These are phyloP conservation scores for Heliosperma pusillum DNA, from an alignment of 148 eudicot genomes.

Conservation along the genomic window DNA sequence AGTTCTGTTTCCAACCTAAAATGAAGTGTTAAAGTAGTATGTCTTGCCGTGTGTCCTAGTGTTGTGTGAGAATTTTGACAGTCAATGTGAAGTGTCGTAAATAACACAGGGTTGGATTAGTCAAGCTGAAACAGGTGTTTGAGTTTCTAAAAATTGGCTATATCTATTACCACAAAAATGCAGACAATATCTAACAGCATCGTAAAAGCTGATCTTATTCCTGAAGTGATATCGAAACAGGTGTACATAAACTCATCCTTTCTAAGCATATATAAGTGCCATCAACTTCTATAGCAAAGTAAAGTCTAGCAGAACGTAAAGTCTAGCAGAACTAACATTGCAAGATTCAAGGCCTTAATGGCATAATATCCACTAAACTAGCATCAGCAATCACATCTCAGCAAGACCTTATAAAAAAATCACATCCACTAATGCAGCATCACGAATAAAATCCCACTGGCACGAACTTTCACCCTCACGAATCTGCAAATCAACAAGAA, in stretches of 20 bases:
- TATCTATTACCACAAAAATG: background rate
- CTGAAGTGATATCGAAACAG: background rate
- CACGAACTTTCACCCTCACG: conserved; percentile 15
- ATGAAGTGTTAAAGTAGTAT: background rate
- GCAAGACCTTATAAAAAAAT: background rate
- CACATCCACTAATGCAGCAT: conserved; percentile 11
- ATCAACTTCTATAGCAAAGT: background rate
- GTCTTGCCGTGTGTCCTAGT: too few relatives aligned
- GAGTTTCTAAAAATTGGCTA: background rate
- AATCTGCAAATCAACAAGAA: conserved; percentile 16
- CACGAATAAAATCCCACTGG: conserved; percentile 2
- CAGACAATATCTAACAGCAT: background rate
- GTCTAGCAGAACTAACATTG: background rate
- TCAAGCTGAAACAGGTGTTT: background rate
- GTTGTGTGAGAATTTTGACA: background rate
- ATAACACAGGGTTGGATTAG: background rate
- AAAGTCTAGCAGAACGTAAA: too few relatives aligned
- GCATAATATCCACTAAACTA: conserved; percentile 14
- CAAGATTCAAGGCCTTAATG: background rate
- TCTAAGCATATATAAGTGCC: background rate
- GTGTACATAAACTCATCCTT: too few relatives aligned
- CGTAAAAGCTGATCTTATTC: background rate
- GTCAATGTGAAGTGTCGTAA: background rate
- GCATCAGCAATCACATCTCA: conserved; percentile 5
- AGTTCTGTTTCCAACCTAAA: background rate